These are phyloP conservation scores for Psilocybe cubensis DNA, from an alignment of 768 basidiomycete species.

Conservation along the genomic window DNA sequence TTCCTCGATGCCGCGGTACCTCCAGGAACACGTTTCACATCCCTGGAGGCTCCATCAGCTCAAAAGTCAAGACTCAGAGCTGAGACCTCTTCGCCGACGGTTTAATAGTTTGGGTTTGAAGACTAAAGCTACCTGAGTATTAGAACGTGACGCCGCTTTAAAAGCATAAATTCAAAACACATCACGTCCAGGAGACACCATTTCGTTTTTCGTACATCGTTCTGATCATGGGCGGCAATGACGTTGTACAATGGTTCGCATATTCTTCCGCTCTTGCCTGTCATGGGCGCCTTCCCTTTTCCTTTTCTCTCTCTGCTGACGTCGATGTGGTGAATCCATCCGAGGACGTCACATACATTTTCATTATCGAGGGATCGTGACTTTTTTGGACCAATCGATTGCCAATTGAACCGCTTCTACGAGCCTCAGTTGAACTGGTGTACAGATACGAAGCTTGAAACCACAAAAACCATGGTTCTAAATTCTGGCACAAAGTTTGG, in stretches of 20 bases:
- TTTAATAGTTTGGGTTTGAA: neutral
- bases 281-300: neutral
- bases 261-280: constrained; percentile 5
- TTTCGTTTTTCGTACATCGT: too few species aligned
- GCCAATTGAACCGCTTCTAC: neutral
- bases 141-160: neutral
- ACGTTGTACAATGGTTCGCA: neutral
- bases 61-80: neutral
- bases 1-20: constrained; percentile 1
- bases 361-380: constrained; percentile 5
- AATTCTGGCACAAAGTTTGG: too few species aligned
- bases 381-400: neutral
- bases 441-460: neutral
- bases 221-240: neutral
- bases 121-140: neutral
- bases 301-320: neutral
- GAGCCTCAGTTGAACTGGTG: neutral
- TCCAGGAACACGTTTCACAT: neutral
- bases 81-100: neutral
- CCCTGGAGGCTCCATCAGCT: neutral
- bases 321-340: constrained; percentile 9
- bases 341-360: constrained; percentile 4
- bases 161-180: neutral
- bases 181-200: neutral
- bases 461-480: too few species aligned